A percentile compares a stretch with the other conserved stretches of the same genome.
These are phyloP conservation scores for Blastomyces parvus DNA, from an alignment of 2,329 filamentous ascomycete genomes.

Conservation along the genomic window DNA sequence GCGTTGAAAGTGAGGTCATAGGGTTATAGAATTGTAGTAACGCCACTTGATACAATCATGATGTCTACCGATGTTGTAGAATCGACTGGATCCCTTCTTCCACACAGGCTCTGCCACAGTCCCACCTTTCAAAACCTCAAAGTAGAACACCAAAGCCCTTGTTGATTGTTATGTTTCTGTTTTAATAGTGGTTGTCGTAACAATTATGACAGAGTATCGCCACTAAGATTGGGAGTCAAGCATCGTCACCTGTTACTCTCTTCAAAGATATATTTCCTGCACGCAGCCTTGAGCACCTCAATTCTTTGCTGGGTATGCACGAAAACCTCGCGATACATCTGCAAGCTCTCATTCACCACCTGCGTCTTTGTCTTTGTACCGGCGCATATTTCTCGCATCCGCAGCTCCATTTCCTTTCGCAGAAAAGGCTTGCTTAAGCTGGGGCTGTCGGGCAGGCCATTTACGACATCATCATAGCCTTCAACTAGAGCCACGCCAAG, in stretches of 20 bases:
- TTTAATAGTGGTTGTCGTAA: background rate
- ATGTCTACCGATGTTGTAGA: background rate
- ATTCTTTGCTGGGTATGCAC: slow-evolving; percentile 70
- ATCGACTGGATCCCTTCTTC: background rate
- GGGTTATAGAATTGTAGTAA: background rate
- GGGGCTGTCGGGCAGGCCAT: slow-evolving; percentile 54
- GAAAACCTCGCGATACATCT: slow-evolving; percentile 81
- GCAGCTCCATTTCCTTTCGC: slow-evolving; percentile 93
- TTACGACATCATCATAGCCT: slow-evolving; percentile 88
- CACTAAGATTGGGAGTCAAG: background rate
- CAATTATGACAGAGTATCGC: background rate
- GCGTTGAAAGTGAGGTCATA: too few species aligned
- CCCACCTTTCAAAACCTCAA: background rate
- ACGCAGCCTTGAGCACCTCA: slow-evolving; percentile 50
- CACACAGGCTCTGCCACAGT: background rate
- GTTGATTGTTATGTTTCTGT: background rate
- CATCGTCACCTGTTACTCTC: background rate
- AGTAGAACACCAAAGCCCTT: background rate
- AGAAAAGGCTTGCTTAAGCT: slow-evolving; percentile 93
- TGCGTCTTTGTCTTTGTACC: slow-evolving; percentile 63
- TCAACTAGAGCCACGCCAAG: slow-evolving; percentile 85
- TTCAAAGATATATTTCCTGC: slow-evolving; percentile 46
- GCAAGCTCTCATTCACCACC: slow-evolving; percentile 73
- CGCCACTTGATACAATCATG: background rate
- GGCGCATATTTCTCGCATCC: slow-evolving; percentile 95